phyloP scores from a whole-genome alignment of 306 rosid genomes.

The Castanea crenata region DNA sequence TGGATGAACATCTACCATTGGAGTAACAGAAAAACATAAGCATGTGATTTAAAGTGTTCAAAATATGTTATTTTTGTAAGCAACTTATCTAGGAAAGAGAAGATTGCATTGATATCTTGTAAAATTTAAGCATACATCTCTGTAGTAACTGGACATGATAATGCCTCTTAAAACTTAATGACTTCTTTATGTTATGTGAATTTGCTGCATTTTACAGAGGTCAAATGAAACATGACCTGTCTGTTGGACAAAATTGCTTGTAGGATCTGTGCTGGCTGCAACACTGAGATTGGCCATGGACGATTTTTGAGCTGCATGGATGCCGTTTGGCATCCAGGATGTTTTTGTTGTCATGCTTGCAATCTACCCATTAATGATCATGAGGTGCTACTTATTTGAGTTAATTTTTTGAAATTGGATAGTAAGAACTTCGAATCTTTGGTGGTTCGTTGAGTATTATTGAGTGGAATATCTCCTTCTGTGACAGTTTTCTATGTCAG shows the following conservation, averaged over 20 bases:
- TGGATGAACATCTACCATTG: background rate
- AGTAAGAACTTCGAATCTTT: constrained; percentile 3
- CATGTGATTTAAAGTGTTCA: background rate
- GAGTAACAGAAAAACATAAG: background rate
- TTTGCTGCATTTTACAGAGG: background rate
- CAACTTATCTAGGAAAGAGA: background rate
- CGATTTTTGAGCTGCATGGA: constrained; percentile 77
- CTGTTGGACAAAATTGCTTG: constrained; percentile 26
- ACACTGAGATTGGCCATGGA: constrained; percentile 68
- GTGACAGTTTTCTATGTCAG: constrained; percentile 81
- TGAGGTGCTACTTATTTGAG: constrained; percentile 50
- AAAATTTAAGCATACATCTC: background rate
- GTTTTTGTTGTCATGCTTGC: constrained; percentile 78
- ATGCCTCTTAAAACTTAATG: background rate
- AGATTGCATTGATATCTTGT: background rate
- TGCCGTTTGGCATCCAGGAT: constrained; percentile 89
- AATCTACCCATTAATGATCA: constrained; percentile 81
- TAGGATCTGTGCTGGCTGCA: constrained; percentile 96
- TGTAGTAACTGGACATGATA: background rate
- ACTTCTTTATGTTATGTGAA: background rate
- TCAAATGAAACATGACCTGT: constrained; percentile 13
- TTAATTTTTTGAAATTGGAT: constrained; percentile 16
- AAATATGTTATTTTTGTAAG: background rate
- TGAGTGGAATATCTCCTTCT: constrained; percentile 24
- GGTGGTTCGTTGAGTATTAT: background rate